Evolutionary conservation across 2,329 filamentous ascomycete species (phyloP).

Genomic region (Seiridium unicorne): DNA sequence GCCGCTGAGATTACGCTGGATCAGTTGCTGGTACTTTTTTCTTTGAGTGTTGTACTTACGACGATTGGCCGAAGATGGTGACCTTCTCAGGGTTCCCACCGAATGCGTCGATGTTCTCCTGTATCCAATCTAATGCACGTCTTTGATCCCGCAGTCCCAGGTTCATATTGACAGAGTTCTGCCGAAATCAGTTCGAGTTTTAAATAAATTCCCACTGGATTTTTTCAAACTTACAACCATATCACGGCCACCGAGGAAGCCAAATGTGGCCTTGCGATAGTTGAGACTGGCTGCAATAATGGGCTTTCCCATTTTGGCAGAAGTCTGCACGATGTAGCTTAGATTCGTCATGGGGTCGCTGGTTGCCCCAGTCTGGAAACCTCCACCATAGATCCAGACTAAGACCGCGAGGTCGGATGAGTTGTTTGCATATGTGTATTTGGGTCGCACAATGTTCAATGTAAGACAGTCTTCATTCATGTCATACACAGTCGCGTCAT

Average conservation of each 20-base stretch:
- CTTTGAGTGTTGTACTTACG: slow-evolving; percentile 11
- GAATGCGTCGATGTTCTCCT: slow-evolving; percentile 26
- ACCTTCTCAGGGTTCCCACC: slow-evolving; percentile 25
- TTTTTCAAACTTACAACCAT: slow-evolving; percentile 17
- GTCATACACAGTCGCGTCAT: too few relatives aligned
- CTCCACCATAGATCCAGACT: too few relatives aligned
- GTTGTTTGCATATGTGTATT: too few relatives aligned
- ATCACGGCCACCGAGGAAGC: slow-evolving; percentile 25
- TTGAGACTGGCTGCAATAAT: slow-evolving; percentile 48
- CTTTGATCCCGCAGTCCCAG: slow-evolving; percentile 25
- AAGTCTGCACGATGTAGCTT: slow-evolving; percentile 52
- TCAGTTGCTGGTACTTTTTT: background rate
- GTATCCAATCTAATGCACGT: slow-evolving; percentile 23
- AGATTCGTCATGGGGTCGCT: slow-evolving; percentile 37
- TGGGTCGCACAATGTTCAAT: too few relatives aligned
- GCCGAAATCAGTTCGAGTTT: background rate
- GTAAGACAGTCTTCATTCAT: too few relatives aligned
- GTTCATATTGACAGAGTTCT: slow-evolving; percentile 26
- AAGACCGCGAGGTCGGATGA: too few relatives aligned
- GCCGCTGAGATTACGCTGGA: slow-evolving; percentile 22
- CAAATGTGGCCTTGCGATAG: slow-evolving; percentile 35
- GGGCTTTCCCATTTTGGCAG: slow-evolving; percentile 40
- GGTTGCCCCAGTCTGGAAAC: too few relatives aligned
- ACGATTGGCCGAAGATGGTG: slow-evolving; percentile 28
- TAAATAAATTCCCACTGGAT: background rate